Conservation (phyloP, 306 rosid genomes). For the Quercus glauca region DNA sequence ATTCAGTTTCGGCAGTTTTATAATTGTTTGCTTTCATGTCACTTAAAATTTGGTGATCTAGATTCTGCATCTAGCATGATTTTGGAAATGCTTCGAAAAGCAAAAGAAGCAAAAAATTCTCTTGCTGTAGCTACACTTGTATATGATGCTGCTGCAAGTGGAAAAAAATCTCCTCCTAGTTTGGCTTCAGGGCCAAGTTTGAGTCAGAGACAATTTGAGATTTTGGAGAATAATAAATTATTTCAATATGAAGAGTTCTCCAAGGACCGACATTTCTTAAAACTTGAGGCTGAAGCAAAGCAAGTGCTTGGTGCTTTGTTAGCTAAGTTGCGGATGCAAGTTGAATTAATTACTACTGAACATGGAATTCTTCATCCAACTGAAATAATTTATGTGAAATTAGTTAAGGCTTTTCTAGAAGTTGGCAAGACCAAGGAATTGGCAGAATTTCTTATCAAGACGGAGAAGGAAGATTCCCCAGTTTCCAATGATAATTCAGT, state of each 20-base stretch:
- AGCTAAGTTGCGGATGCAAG: slow-evolving; percentile 62
- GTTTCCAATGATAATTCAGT: slow-evolving; percentile 67
- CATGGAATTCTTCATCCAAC: slow-evolving; percentile 79
- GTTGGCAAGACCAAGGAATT: slow-evolving; percentile 73
- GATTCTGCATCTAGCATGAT: slow-evolving; percentile 78
- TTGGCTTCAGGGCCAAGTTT: slow-evolving; percentile 26
- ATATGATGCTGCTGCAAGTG: slow-evolving; percentile 29
- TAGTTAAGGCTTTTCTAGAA: slow-evolving; percentile 75
- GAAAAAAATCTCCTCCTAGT: slow-evolving; percentile 23
- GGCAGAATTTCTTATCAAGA: slow-evolving; percentile 69
- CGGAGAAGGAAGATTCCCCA: slow-evolving; percentile 66
- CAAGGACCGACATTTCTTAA: slow-evolving; percentile 45
- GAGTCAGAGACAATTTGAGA: slow-evolving; percentile 22
- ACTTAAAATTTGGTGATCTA: slow-evolving; percentile 79
- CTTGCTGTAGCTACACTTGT: slow-evolving; percentile 54
- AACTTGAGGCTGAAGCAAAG: slow-evolving; percentile 60
- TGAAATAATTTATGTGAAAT: slow-evolving; percentile 67
- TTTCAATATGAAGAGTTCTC: slow-evolving; percentile 46
- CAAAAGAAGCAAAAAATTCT: slow-evolving; percentile 65
- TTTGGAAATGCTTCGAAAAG: slow-evolving; percentile 76
- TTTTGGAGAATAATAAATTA: slow-evolving; percentile 21
- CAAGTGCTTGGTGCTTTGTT: slow-evolving; percentile 47
- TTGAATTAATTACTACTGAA: slow-evolving; percentile 56
- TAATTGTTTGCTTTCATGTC: slow-evolving; percentile 75
- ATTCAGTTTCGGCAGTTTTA: slow-evolving; percentile 64